A percentile compares a stretch with the other conserved stretches of the same genome.
Evolutionary conservation across 257 asterid genomes (phyloP).

Genomic region (Hygrophila difformis): DNA sequence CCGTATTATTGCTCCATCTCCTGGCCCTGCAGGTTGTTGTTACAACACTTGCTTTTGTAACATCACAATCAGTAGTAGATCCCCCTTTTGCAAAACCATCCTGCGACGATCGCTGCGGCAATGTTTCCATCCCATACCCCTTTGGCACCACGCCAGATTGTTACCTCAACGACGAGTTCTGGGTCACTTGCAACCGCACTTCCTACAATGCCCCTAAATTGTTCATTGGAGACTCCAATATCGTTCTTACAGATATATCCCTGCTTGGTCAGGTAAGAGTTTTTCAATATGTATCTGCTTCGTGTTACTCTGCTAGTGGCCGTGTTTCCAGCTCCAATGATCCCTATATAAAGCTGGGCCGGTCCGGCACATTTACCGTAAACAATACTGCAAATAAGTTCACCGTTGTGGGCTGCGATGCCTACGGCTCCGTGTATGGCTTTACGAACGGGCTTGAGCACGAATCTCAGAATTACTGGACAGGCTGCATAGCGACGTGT

Average conservation of each 20-base stretch:
- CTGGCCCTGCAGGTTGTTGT: too few relatives aligned
- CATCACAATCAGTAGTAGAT: too few relatives aligned
- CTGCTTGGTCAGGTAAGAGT: slow-evolving; percentile 16
- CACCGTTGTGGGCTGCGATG: slow-evolving; percentile 26
- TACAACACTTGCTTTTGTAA: too few relatives aligned
- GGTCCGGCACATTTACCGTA: neutral
- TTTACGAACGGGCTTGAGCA: neutral
- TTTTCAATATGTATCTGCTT: slow-evolving; percentile 13
- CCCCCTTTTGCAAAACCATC: slow-evolving; percentile 13
- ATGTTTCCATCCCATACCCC: slow-evolving; percentile 28
- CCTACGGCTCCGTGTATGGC: slow-evolving; percentile 6
- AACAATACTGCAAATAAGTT: slow-evolving; percentile 15
- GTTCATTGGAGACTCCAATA: fast-evolving
- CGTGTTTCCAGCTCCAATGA: fast-evolving
- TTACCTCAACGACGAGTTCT: neutral
- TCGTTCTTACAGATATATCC: slow-evolving; percentile 7
- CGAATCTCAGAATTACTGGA: neutral
- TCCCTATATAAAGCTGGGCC: fast-evolving
- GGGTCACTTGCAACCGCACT: slow-evolving; percentile 8
- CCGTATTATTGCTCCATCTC: too few relatives aligned
- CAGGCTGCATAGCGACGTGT: slow-evolving; percentile 32
- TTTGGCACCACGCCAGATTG: slow-evolving; percentile 20
- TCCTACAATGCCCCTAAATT: neutral
- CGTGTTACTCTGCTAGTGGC: neutral
- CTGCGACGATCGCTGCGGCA: slow-evolving; percentile 22